Conservation (phyloP, 1,139 yeast species). For the Blastobotrys proliferans region DNA sequence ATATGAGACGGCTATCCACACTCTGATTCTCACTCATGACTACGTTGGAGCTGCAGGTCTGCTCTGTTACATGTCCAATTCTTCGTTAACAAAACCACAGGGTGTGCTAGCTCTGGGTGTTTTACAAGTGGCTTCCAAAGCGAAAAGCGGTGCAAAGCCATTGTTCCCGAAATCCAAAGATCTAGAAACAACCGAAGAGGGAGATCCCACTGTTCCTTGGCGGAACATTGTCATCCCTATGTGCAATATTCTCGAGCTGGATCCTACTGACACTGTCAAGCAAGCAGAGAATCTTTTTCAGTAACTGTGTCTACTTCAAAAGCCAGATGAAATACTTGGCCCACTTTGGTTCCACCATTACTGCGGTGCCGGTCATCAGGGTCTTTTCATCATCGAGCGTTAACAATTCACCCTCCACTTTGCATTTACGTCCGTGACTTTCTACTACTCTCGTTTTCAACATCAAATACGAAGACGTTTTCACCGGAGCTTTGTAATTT, state of each 20-base stretch:
- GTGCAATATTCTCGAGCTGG: constrained; percentile 9
- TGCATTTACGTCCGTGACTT: constrained; percentile 72
- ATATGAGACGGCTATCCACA: constrained; percentile 26
- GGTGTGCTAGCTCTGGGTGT: constrained; percentile 20
- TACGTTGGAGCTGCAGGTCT: constrained; percentile 22
- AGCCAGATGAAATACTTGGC: constrained; percentile 29
- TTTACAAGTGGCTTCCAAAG: constrained; percentile 21
- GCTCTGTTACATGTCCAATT: constrained; percentile 24
- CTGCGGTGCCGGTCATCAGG: constrained; percentile 24
- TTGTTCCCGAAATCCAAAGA: constrained; percentile 7
- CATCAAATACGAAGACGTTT: constrained; percentile 62
- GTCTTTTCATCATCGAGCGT: constrained; percentile 15
- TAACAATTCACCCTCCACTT: constrained; percentile 51
- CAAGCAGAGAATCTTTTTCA: constrained; percentile 8
- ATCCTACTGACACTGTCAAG: constrained; percentile 1
- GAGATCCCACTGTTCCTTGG: constrained; percentile 19
- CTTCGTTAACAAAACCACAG: constrained; percentile 20
- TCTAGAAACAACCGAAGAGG: background rate
- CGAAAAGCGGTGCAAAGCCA: constrained; percentile 6
- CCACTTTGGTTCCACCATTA: constrained; percentile 31
- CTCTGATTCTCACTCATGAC: constrained; percentile 24
- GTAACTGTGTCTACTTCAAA: constrained; percentile 3
- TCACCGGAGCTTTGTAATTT: constrained; percentile 59
- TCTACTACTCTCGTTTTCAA: constrained; percentile 65
- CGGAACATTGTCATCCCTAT: constrained; percentile 10